These are phyloP conservation scores for Vanderwaltozyma polyspora DNA, from an alignment of 805 yeast genomes.

Conservation along the genomic window DNA sequence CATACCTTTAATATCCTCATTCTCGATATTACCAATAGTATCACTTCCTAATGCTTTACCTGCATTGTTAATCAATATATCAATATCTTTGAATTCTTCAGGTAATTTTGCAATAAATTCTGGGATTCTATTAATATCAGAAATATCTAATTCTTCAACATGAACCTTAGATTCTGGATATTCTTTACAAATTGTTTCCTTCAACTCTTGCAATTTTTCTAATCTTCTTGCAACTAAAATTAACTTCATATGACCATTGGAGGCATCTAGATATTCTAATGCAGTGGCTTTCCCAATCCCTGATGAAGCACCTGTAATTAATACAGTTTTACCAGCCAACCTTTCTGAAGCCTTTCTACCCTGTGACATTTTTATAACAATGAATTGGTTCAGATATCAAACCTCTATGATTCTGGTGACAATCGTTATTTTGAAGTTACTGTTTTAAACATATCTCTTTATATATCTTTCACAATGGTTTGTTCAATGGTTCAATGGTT, in stretches of 20 bases:
- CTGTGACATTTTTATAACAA: slow-evolving; percentile 39
- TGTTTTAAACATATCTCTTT: too few species aligned
- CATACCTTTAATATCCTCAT: slow-evolving; percentile 62
- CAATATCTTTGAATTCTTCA: slow-evolving; percentile 48
- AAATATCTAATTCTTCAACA: slow-evolving; percentile 45
- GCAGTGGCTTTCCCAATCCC: slow-evolving; percentile 96
- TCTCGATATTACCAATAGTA: slow-evolving; percentile 54
- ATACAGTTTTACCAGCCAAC: slow-evolving; percentile 63
- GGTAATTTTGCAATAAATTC: slow-evolving; percentile 47
- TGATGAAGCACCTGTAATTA: slow-evolving; percentile 94
- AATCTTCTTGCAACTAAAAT: slow-evolving; percentile 70
- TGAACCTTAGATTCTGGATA: slow-evolving; percentile 40
- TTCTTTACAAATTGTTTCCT: slow-evolving; percentile 34
- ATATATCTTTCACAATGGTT: too few species aligned
- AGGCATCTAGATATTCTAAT: slow-evolving; percentile 64
- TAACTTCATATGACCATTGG: slow-evolving; percentile 59
- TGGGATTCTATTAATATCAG: slow-evolving; percentile 38
- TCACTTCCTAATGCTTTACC: slow-evolving; percentile 77
- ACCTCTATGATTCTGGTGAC: background rate
- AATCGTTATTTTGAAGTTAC: too few species aligned
- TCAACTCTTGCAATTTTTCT: slow-evolving; percentile 43
- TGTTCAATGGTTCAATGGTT: too few species aligned
- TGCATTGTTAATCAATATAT: slow-evolving; percentile 61
- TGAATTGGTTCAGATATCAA: background rate
- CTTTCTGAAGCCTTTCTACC: slow-evolving; percentile 71